Evolutionary conservation across 345 rosid species (phyloP), one percentile per base, ranked within the genome.

Genomic region (Dipteronia sinensis): DNA sequence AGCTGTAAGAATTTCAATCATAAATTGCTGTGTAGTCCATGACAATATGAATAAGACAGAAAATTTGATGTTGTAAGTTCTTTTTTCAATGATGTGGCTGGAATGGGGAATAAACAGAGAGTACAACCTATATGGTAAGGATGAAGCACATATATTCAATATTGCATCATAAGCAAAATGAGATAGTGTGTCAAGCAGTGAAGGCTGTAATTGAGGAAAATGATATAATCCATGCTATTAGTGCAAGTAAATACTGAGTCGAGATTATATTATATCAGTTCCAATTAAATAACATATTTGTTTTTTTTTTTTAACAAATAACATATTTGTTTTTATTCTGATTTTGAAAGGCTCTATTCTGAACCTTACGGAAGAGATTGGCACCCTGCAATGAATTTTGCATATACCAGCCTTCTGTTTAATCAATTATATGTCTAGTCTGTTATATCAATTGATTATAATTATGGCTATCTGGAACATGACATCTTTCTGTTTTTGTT

Each of bases 401-500:
- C 70, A 15, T 53, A 20, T 9, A 29, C 44, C 31, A 10, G 34
- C 16, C 12, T 55, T 44, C 59, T 25, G 25, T 16, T 61, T 46
- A 20, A 22, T 62, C 31, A 38, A 22, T 53, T 62, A n/a, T 6
- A 25, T 29, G 27, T 19, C 23, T 70, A 12, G 56, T 31, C 31
- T 25, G 25, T 62, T 19, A 16, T 55, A 9, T 62, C 58, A 23
- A 20, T 20, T 55, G 53, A 67, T 55, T 67, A 12, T 77, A 38
- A 16, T 73, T 66, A 25, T 78, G 56, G 49, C 44, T 74, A 23
- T 74, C 23, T 62, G 22, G 23, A 67, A 79, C 59, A 67, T 82
- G 72, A 78, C 29, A 38, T 3, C 29, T 64, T 71, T 82, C 46
- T 78, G 16, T 73, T 77, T 58, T 13, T 66, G 74, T 82, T 77